These are phyloP conservation scores for Darksidea phi DNA, from an alignment of 495 filamentous ascomycete species.

Conservation along the genomic window DNA sequence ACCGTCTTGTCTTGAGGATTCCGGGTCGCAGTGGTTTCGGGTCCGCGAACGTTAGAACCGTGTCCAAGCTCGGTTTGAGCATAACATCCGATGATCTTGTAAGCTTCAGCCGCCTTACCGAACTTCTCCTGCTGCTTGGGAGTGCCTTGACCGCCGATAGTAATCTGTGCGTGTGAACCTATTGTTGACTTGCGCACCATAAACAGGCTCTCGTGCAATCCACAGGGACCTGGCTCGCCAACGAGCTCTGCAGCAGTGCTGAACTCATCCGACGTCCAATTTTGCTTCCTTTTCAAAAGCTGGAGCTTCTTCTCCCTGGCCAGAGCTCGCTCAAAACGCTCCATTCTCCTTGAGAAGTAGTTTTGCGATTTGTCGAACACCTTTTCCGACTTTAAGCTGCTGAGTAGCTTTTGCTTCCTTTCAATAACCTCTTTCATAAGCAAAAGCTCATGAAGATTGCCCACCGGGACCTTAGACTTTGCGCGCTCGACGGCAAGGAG, in stretches of 20 bases:
- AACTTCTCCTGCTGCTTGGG: slow-evolving; percentile 69
- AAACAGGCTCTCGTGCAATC: slow-evolving; percentile 67
- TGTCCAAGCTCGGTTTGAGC: slow-evolving; percentile 76
- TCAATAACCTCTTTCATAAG: slow-evolving; percentile 58
- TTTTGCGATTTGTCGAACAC: slow-evolving; percentile 71
- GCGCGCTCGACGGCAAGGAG: slow-evolving; percentile 59
- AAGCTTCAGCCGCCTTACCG: slow-evolving; percentile 60
- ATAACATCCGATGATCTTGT: slow-evolving; percentile 71
- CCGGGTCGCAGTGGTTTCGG: slow-evolving; percentile 74
- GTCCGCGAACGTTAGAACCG: slow-evolving; percentile 69
- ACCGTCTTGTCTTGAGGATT: slow-evolving; percentile 66
- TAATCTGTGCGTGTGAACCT: too few relatives aligned
- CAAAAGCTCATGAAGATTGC: slow-evolving; percentile 60
- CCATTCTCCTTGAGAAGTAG: slow-evolving; percentile 63
- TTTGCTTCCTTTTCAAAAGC: slow-evolving; percentile 59
- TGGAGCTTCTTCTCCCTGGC: slow-evolving; percentile 64
- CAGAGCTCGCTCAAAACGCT: slow-evolving; percentile 61
- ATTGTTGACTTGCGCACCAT: slow-evolving; percentile 36
- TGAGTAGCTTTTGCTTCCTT: slow-evolving; percentile 54
- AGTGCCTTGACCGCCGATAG: slow-evolving; percentile 52
- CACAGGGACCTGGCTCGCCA: slow-evolving; percentile 66
- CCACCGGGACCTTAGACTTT: slow-evolving; percentile 58
- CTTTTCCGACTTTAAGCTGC: slow-evolving; percentile 57
- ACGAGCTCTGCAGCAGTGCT: slow-evolving; percentile 60
- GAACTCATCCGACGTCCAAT: slow-evolving; percentile 64